Percentiles rank a stretch among this genome's conserved stretches.
Conservation (phyloP, 2,329 filamentous ascomycete genomes). For the Xylaria multiplex region DNA sequence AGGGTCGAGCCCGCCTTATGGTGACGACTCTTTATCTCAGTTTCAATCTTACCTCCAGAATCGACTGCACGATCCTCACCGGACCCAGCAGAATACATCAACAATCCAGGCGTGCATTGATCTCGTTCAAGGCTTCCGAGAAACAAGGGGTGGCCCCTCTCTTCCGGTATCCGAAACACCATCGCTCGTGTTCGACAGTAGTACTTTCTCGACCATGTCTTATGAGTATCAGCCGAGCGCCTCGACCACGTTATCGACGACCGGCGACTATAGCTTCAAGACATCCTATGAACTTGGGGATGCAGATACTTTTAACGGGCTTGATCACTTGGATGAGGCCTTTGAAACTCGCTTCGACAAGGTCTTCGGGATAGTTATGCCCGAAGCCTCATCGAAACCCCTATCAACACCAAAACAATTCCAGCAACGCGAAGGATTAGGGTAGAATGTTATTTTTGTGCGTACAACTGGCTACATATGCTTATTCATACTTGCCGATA, state of each 20-base stretch:
- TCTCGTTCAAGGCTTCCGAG: neutral
- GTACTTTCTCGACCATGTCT: neutral
- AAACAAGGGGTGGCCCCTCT: neutral
- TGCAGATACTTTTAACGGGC: neutral
- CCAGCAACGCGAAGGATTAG: slow-evolving; percentile 8
- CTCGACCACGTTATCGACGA: neutral
- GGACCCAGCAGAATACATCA: neutral
- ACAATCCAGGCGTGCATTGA: slow-evolving; percentile 15
- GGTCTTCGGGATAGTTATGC: neutral
- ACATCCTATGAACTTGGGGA: neutral
- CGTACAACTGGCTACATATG: neutral
- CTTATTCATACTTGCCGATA: neutral
- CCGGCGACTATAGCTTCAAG: neutral
- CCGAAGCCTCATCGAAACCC: neutral
- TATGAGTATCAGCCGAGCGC: neutral
- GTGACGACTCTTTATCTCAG: neutral
- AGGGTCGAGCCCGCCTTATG: neutral
- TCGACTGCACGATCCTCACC: neutral
- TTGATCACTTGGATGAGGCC: neutral
- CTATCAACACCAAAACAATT: neutral
- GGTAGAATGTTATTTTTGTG: slow-evolving; percentile 10
- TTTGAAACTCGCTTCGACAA: neutral
- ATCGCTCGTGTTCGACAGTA: neutral
- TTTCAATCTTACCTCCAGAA: slow-evolving; percentile 10
- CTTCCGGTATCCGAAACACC: neutral